Evolutionary conservation across 2,329 filamentous ascomycete genomes (phyloP).

Genomic region (Paradendryphiella salina): DNA sequence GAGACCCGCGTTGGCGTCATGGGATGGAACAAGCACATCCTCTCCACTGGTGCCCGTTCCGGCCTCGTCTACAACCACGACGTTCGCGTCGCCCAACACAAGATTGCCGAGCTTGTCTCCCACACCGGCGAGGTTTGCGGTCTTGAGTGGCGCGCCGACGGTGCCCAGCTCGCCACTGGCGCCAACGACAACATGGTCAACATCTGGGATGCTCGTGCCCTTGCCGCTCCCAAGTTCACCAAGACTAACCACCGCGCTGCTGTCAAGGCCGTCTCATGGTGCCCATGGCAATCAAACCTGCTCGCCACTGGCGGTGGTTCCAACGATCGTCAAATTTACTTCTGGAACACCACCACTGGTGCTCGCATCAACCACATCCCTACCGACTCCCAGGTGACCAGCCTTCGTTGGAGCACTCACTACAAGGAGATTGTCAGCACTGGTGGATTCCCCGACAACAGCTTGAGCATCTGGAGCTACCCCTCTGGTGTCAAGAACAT

Average conservation of each 20-base stretch:
- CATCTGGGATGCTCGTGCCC: constrained; percentile 96
- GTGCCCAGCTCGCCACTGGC: constrained; percentile 93
- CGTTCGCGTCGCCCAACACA: constrained; percentile 96
- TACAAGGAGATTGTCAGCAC: constrained; percentile 98
- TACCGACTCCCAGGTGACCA: constrained; percentile 96
- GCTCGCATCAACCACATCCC: constrained; percentile 99
- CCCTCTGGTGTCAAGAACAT: constrained; percentile 95
- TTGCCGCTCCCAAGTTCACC: constrained; percentile 94
- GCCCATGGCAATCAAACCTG: constrained; percentile 97
- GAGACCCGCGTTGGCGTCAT: constrained; percentile 96
- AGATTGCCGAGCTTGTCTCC: constrained; percentile 93
- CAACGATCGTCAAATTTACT: constrained; percentile 97
- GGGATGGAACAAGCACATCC: constrained; percentile 97
- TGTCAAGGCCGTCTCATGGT: constrained; percentile 98
- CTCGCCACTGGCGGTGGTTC: constrained; percentile 95
- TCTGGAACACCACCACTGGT: constrained; percentile 99
- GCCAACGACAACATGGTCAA: constrained; percentile 99
- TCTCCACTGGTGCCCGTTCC: constrained; percentile 92
- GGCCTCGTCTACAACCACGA: constrained; percentile 98
- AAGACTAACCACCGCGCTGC: constrained; percentile 99
- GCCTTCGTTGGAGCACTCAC: constrained; percentile 91
- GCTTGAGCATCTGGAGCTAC: constrained; percentile 98
- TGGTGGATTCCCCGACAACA: constrained; percentile 98
- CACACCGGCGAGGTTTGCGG: constrained; percentile 98
- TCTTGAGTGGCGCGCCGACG: constrained; percentile 95